Evolutionary conservation across 2,329 filamentous ascomycete species (phyloP).

Genomic region (Fonsecaea pedrosoi): DNA sequence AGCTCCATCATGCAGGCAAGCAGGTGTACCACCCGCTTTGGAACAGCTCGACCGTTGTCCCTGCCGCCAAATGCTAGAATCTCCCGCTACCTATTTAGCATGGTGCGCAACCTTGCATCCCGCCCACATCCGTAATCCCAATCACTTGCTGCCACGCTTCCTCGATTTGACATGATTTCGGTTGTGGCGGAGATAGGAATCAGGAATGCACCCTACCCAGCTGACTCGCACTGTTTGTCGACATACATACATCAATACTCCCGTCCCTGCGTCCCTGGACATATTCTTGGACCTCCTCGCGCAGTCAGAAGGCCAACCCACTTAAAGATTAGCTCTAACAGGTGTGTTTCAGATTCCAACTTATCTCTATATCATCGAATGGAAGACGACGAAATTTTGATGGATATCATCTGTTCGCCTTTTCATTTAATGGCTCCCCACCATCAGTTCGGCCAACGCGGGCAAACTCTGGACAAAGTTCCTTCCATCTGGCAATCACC

Average conservation of each 20-base stretch:
- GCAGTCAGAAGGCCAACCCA: not conserved
- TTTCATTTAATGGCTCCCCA: not conserved
- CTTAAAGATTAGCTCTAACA: slow-evolving; percentile 10
- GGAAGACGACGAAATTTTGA: not conserved
- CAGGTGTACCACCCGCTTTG: not conserved
- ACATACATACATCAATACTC: not conserved
- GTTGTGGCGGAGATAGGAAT: not conserved
- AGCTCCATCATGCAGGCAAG: not conserved
- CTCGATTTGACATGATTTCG: not conserved
- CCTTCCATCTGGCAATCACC: not conserved
- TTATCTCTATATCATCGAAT: slow-evolving; percentile 11
- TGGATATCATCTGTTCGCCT: not conserved
- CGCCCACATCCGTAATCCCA: not conserved
- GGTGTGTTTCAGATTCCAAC: slow-evolving; percentile 12
- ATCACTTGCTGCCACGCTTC: not conserved
- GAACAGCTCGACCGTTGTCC: not conserved
- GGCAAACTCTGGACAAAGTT: not conserved
- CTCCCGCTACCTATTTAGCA: not conserved
- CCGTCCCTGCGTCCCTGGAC: not conserved
- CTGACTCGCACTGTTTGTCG: not conserved
- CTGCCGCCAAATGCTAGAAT: not conserved
- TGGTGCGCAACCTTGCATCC: not conserved
- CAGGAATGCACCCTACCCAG: not conserved
- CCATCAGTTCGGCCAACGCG: not conserved
- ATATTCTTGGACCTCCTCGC: not conserved